Evolutionary conservation across 2,329 filamentous ascomycete genomes (phyloP), one percentile per base, ranked within the genome.

Genomic region (Fusarium sp.): DNA sequence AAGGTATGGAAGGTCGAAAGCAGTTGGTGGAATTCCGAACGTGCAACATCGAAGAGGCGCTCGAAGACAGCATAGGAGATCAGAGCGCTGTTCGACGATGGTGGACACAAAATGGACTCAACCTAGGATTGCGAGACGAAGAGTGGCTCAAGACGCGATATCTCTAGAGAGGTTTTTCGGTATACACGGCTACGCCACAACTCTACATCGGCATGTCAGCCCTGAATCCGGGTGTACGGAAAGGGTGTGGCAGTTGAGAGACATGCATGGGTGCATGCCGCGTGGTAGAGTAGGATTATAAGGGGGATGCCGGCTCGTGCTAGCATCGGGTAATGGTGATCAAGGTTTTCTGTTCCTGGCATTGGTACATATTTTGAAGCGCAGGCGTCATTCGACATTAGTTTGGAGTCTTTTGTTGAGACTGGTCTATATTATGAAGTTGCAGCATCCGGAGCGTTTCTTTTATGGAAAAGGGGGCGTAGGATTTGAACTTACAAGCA

Each of bases 21-120:
- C 86, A 95, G 73, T 87, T 88, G 55, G 94, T 98, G 27, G 94
- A 97, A 79, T 98, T 97, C 81, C 95, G 95, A 79, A 97, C 94
- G 2, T 97, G 94, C 79, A 94, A 97, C 79, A 96, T 98, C 66
- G 95, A 98, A 79, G 95, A 98, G 81, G 95, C 95, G 1, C 85
- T 98, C 42, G 95, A 98, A 78, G 95, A 97, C 78, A 93, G 93
- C 24, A 88, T 95, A 52, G 88, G 88, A 11, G 90, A 91, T 58
- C 91, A 94, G 68, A 89, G 90, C 70, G 87, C 87, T 40, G 93
- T 97, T 20, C 85, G 93, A 60, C 85, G 87, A 68, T 98, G 95
- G 95, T 98, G 95, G 95, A 91, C 92, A 25, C 83, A 86, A 70
- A 95, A 96, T 73, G 94, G 93, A 0, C 82, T 97, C 67, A 95